Percentiles rank a stretch among this genome's conserved stretches.
Evolutionary conservation across 2,329 filamentous ascomycete species (phyloP).

Genomic region (Fusarium sp.): DNA sequence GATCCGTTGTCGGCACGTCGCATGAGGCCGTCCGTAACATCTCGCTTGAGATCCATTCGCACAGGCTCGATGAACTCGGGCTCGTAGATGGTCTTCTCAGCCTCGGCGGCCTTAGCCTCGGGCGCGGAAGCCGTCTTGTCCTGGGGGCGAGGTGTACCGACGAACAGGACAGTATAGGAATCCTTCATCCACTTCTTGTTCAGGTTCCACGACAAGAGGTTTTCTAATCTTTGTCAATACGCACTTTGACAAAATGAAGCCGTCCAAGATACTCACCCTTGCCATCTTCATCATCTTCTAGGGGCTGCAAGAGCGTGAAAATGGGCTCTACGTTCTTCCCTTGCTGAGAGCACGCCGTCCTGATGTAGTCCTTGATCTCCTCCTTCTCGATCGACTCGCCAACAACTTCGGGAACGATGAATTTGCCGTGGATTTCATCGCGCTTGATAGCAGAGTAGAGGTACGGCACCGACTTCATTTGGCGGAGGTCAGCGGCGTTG

Average conservation of each 20-base stretch:
- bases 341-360: conserved; percentile 61
- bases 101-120: conserved; percentile 14
- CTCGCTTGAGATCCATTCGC: conserved; percentile 83
- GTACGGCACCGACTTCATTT: conserved; percentile 66
- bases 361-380: conserved; percentile 62
- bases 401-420: conserved; percentile 71
- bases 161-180: conserved; percentile 83
- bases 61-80: conserved; percentile 74
- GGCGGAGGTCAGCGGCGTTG: conserved; percentile 77
- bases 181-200: conserved; percentile 46
- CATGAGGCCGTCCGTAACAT: conserved; percentile 51
- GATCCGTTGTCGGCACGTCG: conserved; percentile 59
- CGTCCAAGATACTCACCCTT: conserved; percentile 59
- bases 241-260: not conserved
- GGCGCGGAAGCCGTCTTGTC: conserved; percentile 20
- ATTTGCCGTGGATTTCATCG: conserved; percentile 57
- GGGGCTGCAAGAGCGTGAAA: conserved; percentile 58
- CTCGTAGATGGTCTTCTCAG: conserved; percentile 71
- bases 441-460: conserved; percentile 61
- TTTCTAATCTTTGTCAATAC: conserved; percentile 29
- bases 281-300: conserved; percentile 61
- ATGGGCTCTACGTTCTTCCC: conserved; percentile 58
- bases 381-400: conserved; percentile 62
- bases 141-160: conserved; percentile 69
- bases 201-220: conserved; percentile 20